Evolutionary conservation across 805 yeast genomes (phyloP).

Genomic region (Myxozyma kluyveri): DNA sequence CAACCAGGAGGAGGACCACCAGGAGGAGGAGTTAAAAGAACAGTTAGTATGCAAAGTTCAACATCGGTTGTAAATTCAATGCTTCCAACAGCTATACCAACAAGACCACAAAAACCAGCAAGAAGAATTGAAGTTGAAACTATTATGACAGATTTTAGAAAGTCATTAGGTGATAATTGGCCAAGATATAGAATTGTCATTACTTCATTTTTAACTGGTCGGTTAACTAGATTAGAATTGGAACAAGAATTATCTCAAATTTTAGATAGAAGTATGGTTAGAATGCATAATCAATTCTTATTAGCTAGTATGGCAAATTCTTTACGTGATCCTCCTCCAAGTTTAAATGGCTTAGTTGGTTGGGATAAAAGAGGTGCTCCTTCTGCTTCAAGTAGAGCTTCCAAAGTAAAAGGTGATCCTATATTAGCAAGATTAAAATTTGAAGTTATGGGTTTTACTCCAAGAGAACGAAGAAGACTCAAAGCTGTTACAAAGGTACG

Average conservation of each 20-base stretch:
- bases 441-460: slow-evolving; percentile 81
- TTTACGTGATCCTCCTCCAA: slow-evolving; percentile 68
- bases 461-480: slow-evolving; percentile 78
- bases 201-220: slow-evolving; percentile 59
- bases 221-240: slow-evolving; percentile 72
- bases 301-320: slow-evolving; percentile 83
- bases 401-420: slow-evolving; percentile 41
- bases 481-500: slow-evolving; percentile 61
- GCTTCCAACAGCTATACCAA: slow-evolving; percentile 16
- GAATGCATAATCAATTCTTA: slow-evolving; percentile 79
- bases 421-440: slow-evolving; percentile 81
- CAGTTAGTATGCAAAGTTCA: too few species aligned
- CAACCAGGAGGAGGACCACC: too few species aligned
- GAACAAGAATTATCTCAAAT: slow-evolving; percentile 57
- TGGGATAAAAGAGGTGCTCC: slow-evolving; percentile 50
- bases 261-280: slow-evolving; percentile 49
- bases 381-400: slow-evolving; percentile 47
- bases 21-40: too few species aligned
- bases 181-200: slow-evolving; percentile 77
- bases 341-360: slow-evolving; percentile 43
- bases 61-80: too few species aligned
- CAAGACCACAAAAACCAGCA: slow-evolving; percentile 31
- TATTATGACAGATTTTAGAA: slow-evolving; percentile 70
- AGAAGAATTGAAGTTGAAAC: slow-evolving; percentile 58
- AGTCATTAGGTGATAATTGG: slow-evolving; percentile 76